Conservation (phyloP, 805 yeast species). For the Teunomyces panamensis region DNA sequence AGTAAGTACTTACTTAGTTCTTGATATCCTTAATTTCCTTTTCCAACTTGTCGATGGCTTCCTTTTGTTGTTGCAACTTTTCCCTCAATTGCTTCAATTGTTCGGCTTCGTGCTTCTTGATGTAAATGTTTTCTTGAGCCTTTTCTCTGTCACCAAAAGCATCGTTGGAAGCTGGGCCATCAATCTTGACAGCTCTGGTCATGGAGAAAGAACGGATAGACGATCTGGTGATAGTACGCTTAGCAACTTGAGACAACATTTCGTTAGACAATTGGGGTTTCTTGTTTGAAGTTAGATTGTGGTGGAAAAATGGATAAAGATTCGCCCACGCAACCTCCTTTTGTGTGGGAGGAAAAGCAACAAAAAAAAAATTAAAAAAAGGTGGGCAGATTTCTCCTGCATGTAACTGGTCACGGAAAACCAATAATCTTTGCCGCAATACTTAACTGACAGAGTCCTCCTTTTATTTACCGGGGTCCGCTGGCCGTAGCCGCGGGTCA, state of each 20-base stretch:
- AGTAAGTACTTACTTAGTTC: conserved; percentile 6
- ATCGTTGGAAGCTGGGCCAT: conserved; percentile 16
- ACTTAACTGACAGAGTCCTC: neutral
- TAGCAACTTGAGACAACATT: conserved; percentile 24
- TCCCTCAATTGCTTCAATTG: conserved; percentile 74
- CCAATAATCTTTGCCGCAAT: neutral
- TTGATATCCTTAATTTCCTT: conserved; percentile 40
- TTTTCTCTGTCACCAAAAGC: conserved; percentile 75
- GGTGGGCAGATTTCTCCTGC: neutral
- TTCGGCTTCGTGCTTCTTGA: conserved; percentile 88
- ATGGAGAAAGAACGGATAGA: conserved; percentile 31
- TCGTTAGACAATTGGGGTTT: neutral
- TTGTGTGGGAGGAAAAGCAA: neutral
- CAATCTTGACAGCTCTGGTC: conserved; percentile 22
- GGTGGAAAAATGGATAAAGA: neutral
- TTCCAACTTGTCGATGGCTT: conserved; percentile 49
- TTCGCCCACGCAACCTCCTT: neutral
- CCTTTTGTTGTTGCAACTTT: conserved; percentile 72
- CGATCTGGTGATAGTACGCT: conserved; percentile 17
- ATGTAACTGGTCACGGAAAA: neutral
- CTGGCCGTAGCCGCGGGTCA: neutral
- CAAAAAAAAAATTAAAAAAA: neutral
- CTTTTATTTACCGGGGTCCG: no score
- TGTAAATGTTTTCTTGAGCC: conserved; percentile 83
- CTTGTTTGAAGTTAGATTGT: neutral